Evolutionary conservation across 345 rosid species (phyloP).

Genomic region (Trapa bicornis): DNA sequence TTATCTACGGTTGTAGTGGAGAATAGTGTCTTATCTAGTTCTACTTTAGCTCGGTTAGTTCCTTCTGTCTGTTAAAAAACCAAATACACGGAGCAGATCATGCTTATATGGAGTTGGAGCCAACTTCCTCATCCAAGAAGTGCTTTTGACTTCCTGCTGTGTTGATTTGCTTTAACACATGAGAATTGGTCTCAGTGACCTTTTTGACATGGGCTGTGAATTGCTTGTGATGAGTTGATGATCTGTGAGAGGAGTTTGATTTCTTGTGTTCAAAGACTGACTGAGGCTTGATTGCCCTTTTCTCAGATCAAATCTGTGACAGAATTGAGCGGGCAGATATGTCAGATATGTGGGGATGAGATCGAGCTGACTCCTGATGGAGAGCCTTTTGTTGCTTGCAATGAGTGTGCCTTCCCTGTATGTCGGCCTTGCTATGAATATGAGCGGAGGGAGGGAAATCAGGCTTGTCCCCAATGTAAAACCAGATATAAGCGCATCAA

Average conservation of each 20-base stretch:
- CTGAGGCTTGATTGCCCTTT: not conserved
- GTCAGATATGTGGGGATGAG: conserved; percentile 88
- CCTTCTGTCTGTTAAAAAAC: not conserved
- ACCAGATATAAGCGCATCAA: conserved; percentile 78
- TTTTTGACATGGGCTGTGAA: not conserved
- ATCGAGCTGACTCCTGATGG: conserved; percentile 57
- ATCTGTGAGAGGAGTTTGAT: not conserved
- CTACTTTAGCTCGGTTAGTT: not conserved
- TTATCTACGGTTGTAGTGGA: not conserved
- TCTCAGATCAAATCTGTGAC: conserved; percentile 73
- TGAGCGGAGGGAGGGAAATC: conserved; percentile 92
- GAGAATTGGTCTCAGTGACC: not conserved
- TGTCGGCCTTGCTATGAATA: conserved; percentile 91
- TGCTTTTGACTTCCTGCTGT: not conserved
- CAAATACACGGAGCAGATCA: not conserved
- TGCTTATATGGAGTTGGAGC: not conserved
- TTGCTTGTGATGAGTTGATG: not conserved
- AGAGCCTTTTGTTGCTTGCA: conserved; percentile 91
- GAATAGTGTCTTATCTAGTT: not conserved
- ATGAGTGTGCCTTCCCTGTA: conserved; percentile 97
- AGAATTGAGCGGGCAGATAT: conserved; percentile 80
- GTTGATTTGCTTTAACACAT: not conserved
- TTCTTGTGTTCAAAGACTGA: not conserved
- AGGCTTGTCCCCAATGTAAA: conserved; percentile 95
- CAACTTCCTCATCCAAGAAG: not conserved